Base-by-base conservation (phyloP, 208 protist species). In the Phytomonas francai region DNA sequence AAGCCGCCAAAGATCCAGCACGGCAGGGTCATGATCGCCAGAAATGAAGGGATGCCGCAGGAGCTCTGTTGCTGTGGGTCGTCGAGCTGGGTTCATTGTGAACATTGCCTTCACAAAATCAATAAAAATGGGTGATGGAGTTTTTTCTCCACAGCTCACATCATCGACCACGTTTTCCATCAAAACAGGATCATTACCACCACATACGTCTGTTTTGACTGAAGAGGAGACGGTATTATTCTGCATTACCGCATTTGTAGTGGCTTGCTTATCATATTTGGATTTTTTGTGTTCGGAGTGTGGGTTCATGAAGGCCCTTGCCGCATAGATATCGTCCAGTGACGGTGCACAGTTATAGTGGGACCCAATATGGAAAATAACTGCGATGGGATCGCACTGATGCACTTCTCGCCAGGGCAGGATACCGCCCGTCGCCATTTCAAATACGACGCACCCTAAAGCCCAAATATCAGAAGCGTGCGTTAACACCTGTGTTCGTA, bases 401-500 rank as follows among this genome's bases (percentile, higher is more conserved):
- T 83, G 80, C 9, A 91, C 56, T 33, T 89, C 74, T 4, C 72
- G 69, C 76, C 76, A 94, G 63, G 84, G 90, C 19, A 92, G 82
- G 16, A 84, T 59, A n/a, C 83, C 84, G 11, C 88, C 89, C 33
- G 88, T 93, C 5, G 87, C 81, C 89, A 97, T 95, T 72, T 97
- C 92, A 57, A 79, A 90, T 36, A 97, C 85, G 36, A 93, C 87
- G 70, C 87, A 94, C 7, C 92, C 91, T 25, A 97, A 62, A 1
- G 84, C 84, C 91, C 92, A 97, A 25, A 97, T 84, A 67, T 97
- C 92, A 4, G 85, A 89, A 19, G 86, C 88, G 54, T 78, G 78
- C 22, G 86, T 83, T 28, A 86, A 79, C 31, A 74, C 72, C 57
- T 84, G 74, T 14, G 71, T 87, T 36, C 74, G 74, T 58, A 94